Evolutionary conservation across 192 early-diverging fungal species (phyloP).

Genomic region (Gamsiella multidivaricata): DNA sequence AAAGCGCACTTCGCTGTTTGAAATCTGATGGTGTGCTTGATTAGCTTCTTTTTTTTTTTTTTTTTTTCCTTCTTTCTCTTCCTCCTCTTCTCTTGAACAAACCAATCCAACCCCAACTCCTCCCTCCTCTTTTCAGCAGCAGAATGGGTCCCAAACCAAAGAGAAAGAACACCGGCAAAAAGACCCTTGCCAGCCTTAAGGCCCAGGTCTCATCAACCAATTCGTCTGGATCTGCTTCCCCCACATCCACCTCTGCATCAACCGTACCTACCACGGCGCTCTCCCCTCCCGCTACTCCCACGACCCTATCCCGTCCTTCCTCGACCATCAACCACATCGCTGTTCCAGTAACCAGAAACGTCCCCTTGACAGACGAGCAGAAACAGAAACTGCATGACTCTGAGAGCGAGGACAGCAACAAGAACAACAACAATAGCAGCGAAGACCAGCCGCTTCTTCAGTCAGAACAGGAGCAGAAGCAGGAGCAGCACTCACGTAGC

Average conservation of each 20-base stretch:
- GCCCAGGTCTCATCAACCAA: slow-evolving; percentile 18
- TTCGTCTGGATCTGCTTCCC: slow-evolving; percentile 18
- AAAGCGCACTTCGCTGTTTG: no score
- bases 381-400: slow-evolving; percentile 12
- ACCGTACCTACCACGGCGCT: background rate
- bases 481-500: slow-evolving; percentile 13
- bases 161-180: slow-evolving; percentile 40
- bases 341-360: slow-evolving; percentile 25
- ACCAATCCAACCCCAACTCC: background rate
- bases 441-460: slow-evolving; percentile 11
- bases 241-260: slow-evolving; percentile 5
- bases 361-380: slow-evolving; percentile 11
- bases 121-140: background rate
- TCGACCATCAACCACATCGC: slow-evolving; percentile 34
- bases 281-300: slow-evolving; percentile 1
- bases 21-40: background rate
- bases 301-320: slow-evolving; percentile 4
- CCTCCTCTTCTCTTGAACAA: background rate
- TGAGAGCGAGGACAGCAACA: slow-evolving; percentile 5
- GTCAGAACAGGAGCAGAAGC: background rate
- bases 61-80: background rate
- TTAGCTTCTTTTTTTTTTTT: background rate
- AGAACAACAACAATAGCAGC: background rate
- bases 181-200: slow-evolving; percentile 23
- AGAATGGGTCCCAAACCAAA: slow-evolving; percentile 37